These are phyloP conservation scores for Petunia hybrid DNA, from an alignment of 305 asterid species.

Conservation along the genomic window DNA sequence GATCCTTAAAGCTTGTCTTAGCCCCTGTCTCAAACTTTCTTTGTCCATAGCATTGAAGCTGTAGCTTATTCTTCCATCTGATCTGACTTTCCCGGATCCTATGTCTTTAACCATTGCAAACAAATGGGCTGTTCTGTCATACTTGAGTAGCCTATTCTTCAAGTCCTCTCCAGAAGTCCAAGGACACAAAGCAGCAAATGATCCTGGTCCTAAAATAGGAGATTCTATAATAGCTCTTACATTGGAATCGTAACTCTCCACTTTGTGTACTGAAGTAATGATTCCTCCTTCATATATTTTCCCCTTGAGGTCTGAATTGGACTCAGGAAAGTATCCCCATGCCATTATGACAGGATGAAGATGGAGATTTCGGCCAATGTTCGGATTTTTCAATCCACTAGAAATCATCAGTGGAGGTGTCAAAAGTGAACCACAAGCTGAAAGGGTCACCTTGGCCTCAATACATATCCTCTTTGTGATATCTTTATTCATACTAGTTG, in stretches of 20 bases:
- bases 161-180: conserved; percentile 70
- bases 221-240: conserved; percentile 65
- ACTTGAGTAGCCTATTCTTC: conserved; percentile 56
- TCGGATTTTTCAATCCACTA: conserved; percentile 73
- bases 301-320: conserved; percentile 48
- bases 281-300: conserved; percentile 84
- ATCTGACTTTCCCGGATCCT: conserved; percentile 60
- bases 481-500: conserved; percentile 44
- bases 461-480: conserved; percentile 50
- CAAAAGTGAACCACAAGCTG: conserved; percentile 84
- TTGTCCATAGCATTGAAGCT: conserved; percentile 49
- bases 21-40: conserved; percentile 65
- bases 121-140: conserved; percentile 73
- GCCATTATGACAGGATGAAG: conserved; percentile 94
- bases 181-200: conserved; percentile 66
- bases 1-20: conserved; percentile 59
- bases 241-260: conserved; percentile 40
- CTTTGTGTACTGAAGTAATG: conserved; percentile 75
- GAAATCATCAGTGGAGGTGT: conserved; percentile 80
- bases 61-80: conserved; percentile 63
- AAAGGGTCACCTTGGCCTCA: conserved; percentile 73
- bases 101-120: conserved; percentile 73
- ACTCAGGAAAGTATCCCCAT: conserved; percentile 90
- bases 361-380: conserved; percentile 82
- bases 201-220: conserved; percentile 72